Conservation (phyloP, 2,329 filamentous ascomycete species). For the Myrmaecium sp. region DNA sequence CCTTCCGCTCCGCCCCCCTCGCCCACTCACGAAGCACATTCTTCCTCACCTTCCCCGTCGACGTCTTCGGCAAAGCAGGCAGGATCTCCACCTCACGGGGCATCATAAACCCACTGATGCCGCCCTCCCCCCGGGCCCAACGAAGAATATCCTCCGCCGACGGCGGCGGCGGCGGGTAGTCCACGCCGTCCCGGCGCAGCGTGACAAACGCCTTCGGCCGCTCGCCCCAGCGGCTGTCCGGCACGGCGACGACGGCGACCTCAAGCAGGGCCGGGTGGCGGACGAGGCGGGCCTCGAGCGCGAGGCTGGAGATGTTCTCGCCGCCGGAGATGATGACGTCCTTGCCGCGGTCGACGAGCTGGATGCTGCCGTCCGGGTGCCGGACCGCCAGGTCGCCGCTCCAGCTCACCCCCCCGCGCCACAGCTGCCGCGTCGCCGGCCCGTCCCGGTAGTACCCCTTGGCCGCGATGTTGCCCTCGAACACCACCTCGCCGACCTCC, state of each 20-base stretch:
- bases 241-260: conserved; percentile 74
- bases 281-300: conserved; percentile 75
- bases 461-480: conserved; percentile 79
- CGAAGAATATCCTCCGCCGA: conserved; percentile 59
- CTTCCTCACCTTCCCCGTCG: conserved; percentile 93
- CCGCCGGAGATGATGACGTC: conserved; percentile 97
- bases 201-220: conserved; percentile 90
- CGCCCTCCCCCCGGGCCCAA: conserved; percentile 69
- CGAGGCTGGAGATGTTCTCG: conserved; percentile 91
- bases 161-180: no score
- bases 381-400: conserved; percentile 86
- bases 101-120: conserved; percentile 84
- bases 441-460: conserved; percentile 85
- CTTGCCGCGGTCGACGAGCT: conserved; percentile 87
- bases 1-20: conserved; percentile 26
- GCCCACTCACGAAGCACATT: conserved; percentile 82
- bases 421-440: conserved; percentile 72
- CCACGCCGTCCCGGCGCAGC: conserved; percentile 23
- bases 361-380: conserved; percentile 77
- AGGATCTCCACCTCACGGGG: conserved; percentile 60
- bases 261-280: conserved; percentile 82
- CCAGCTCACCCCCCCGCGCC: conserved; percentile 71
- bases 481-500: conserved; percentile 73
- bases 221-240: conserved; percentile 87
- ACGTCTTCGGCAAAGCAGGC: conserved; percentile 84